These are phyloP conservation scores for Lichenothelia convexa DNA, from an alignment of 495 filamentous ascomycete genomes.

Conservation along the genomic window DNA sequence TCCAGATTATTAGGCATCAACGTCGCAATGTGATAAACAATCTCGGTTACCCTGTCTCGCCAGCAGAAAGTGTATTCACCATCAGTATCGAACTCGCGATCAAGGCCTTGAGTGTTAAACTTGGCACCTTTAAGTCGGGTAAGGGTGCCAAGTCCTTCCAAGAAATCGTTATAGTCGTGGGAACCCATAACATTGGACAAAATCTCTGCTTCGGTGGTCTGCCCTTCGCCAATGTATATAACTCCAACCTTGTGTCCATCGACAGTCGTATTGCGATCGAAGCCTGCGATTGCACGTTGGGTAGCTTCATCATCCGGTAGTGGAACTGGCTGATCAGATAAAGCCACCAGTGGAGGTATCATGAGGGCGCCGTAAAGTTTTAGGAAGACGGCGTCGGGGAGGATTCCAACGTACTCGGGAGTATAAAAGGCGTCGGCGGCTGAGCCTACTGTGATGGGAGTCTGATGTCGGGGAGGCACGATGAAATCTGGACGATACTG, in stretches of 20 bases:
- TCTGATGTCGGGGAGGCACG: constrained; percentile 48
- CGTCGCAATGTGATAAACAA: constrained; percentile 87
- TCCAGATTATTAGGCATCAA: constrained; percentile 86
- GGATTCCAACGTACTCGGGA: constrained; percentile 30
- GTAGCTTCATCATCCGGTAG: constrained; percentile 68
- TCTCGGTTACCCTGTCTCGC: constrained; percentile 85
- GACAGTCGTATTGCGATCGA: constrained; percentile 78
- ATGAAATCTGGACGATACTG: constrained; percentile 55
- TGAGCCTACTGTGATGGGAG: constrained; percentile 30
- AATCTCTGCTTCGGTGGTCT: constrained; percentile 64
- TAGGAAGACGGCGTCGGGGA: constrained; percentile 72
- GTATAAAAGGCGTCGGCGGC: constrained; percentile 25
- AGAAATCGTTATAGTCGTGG: constrained; percentile 66
- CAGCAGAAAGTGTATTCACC: constrained; percentile 79
- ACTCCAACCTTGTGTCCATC: constrained; percentile 93
- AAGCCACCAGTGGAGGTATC: neutral
- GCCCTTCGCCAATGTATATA: constrained; percentile 73
- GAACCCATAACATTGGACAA: constrained; percentile 69
- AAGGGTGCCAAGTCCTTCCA: constrained; percentile 62
- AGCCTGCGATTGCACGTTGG: constrained; percentile 53
- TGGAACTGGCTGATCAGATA: constrained; percentile 29
- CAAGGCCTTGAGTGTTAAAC: constrained; percentile 91
- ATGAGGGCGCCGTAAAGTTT: constrained; percentile 49
- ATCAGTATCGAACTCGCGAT: constrained; percentile 52
- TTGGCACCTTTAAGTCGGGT: constrained; percentile 59